Base-by-base conservation (phyloP, 805 yeast species). In the Yamadazyma nakazawae region DNA sequence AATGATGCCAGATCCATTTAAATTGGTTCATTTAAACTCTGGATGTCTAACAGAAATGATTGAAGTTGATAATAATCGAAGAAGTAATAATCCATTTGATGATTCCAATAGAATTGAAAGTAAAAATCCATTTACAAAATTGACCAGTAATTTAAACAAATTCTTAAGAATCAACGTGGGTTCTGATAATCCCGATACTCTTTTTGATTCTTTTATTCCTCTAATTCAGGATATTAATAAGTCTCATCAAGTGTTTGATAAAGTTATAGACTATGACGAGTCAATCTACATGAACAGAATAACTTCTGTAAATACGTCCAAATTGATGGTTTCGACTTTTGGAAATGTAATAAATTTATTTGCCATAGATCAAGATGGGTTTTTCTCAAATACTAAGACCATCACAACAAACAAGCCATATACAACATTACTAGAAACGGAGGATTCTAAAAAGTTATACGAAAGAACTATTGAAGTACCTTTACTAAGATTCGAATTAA, bases 21-120 rank as follows among this genome's bases (percentile, higher is more conserved):
- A 70, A 45, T 64, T 70, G 24, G 80, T 79, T 17, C 80, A 75
- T 53, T 60, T 80, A 45, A 79, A 75, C 16, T 83, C 84, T 0
- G 83, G 85, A 0, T 79, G 84, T 52, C 49, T 74, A 12, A 62
- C 62, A 8, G 53, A 51, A 28, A 54, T 58, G 13, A 38, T 59
- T 10, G 61, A 52, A 16, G 31, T 57, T 13, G 42, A 39, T n/a
- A 45, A 44, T 26, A 36, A 44, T n/a, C 44, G 35, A 10, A 46
- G 54, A 30, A 41, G 46, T 14, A 37, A 35, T 19, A 40, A 44
- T 31, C 32, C 49, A 3, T 37, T 46, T 21, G 41, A 43, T 3
- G 49, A 44, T 37, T 45, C 49, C 12, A 45, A 45, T 21, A 19
- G 37, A 5, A 5, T 19, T 39, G 55, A 51, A 2, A 34, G 49